phyloP scores from a whole-genome alignment of 2,329 filamentous ascomycete genomes.

The Chaetomiaceae sp. region DNA sequence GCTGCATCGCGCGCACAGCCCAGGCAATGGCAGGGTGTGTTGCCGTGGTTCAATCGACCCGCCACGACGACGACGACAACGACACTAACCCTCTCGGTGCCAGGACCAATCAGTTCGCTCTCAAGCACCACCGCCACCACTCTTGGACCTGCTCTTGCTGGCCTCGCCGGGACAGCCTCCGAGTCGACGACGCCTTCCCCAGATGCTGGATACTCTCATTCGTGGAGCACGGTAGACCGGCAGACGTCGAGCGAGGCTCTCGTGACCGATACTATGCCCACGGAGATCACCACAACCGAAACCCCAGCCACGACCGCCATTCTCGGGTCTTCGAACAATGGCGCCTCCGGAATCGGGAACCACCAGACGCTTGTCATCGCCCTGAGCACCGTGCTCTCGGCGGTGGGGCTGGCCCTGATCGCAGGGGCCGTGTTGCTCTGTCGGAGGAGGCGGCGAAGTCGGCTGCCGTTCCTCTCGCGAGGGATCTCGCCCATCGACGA shows the following conservation, averaged over 20 bases:
- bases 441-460: conserved; percentile 36
- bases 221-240: conserved; percentile 3
- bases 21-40: conserved; percentile 2
- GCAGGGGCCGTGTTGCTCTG: conserved; percentile 35
- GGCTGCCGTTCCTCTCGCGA: conserved; percentile 43
- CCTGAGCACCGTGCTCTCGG: conserved; percentile 46
- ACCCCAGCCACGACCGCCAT: conserved; percentile 12
- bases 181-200: background rate
- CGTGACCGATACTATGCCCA: conserved; percentile 23
- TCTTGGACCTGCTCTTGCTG: background rate
- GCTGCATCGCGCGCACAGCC: background rate
- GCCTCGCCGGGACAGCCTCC: background rate
- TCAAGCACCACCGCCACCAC: background rate
- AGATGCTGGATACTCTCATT: background rate
- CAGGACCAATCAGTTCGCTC: conserved; percentile 11
- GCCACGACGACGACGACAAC: conserved; percentile 10
- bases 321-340: conserved; percentile 7
- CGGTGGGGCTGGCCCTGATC: conserved; percentile 40
- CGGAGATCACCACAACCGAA: conserved; percentile 12
- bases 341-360: conserved; percentile 22
- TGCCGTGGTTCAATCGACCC: background rate
- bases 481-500: conserved; percentile 59
- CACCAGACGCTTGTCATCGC: conserved; percentile 45
- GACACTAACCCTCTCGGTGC: conserved; percentile 18
- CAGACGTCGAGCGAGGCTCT: conserved; percentile 10